A percentile compares a stretch with the other conserved stretches of the same genome.
phyloP scores from a whole-genome alignment of 768 basidiomycete genomes.

The Asterophora parasitica region DNA sequence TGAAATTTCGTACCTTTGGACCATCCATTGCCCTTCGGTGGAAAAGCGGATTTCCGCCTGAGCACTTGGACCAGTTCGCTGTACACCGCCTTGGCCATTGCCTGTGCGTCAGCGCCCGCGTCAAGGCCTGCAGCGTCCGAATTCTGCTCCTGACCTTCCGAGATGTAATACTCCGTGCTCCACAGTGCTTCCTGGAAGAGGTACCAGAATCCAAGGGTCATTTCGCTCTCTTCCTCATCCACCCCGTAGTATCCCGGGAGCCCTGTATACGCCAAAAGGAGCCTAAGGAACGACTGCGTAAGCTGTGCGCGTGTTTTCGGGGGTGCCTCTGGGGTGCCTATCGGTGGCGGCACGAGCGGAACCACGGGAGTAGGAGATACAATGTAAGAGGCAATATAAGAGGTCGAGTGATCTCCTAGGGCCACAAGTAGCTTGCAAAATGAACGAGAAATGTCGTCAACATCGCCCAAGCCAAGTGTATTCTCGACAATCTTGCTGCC shows the following conservation, averaged over 20 bases:
- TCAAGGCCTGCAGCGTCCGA: slow-evolving; percentile 8
- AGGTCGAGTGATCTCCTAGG: slow-evolving; percentile 81
- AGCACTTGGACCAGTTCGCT: slow-evolving; percentile 69
- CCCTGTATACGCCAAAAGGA: slow-evolving; percentile 71
- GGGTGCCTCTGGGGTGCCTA: slow-evolving; percentile 7
- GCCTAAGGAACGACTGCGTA: slow-evolving; percentile 65
- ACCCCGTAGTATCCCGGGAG: slow-evolving; percentile 69
- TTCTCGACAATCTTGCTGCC: slow-evolving; percentile 44
- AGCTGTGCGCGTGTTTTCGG: slow-evolving; percentile 41
- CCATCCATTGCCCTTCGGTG: slow-evolving; percentile 52
- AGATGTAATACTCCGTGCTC: slow-evolving; percentile 52
- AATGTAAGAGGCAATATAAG: slow-evolving; percentile 70
- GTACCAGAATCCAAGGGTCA: slow-evolving; percentile 88
- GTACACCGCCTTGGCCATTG: slow-evolving; percentile 72
- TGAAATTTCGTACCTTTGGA: slow-evolving; percentile 52
- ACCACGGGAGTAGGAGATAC: slow-evolving; percentile 38
- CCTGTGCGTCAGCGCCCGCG: slow-evolving; percentile 25
- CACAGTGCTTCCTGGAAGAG: slow-evolving; percentile 85
- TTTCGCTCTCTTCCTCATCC: slow-evolving; percentile 86
- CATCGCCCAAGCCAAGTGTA: slow-evolving; percentile 32
- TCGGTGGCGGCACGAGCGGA: slow-evolving; percentile 21
- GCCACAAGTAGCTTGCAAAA: slow-evolving; percentile 79
- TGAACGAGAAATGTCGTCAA: slow-evolving; percentile 59
- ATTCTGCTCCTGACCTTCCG: slow-evolving; percentile 14
- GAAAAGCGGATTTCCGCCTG: slow-evolving; percentile 73